Evolutionary conservation across 495 filamentous ascomycete genomes (phyloP).

Genomic region (Xylaria cubensis): DNA sequence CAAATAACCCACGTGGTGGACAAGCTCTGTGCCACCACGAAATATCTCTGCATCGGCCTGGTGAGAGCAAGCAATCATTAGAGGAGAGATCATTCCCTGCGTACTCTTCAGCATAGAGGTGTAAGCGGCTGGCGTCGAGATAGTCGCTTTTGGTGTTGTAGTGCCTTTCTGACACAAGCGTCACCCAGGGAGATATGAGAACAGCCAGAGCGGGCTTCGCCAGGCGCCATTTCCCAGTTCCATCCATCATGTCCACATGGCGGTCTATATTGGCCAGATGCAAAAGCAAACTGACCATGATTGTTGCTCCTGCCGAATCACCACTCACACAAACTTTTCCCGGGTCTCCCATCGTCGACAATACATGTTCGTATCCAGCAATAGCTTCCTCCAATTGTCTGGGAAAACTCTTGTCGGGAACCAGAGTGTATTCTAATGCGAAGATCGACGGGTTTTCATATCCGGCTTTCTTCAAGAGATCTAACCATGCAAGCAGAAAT

Average conservation of each 20-base stretch:
- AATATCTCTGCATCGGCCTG: constrained; percentile 69
- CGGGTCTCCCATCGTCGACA: constrained; percentile 59
- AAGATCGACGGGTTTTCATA: constrained; percentile 79
- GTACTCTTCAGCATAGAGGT: constrained; percentile 70
- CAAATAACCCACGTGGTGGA: constrained; percentile 64
- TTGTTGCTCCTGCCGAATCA: constrained; percentile 75
- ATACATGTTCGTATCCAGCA: constrained; percentile 69
- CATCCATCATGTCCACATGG: constrained; percentile 42
- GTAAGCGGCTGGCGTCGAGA: constrained; percentile 59
- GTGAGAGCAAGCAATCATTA: constrained; percentile 67
- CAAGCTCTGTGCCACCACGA: constrained; percentile 66
- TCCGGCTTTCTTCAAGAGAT: constrained; percentile 61
- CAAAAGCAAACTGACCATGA: constrained; percentile 71
- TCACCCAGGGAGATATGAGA: constrained; percentile 68
- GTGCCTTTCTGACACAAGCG: constrained; percentile 61
- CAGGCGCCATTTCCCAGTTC: constrained; percentile 31
- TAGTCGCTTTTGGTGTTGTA: constrained; percentile 67
- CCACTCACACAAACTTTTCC: constrained; percentile 68
- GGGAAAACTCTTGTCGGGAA: constrained; percentile 74
- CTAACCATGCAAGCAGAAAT: constrained; percentile 72
- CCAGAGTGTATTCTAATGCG: constrained; percentile 77
- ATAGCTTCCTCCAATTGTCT: constrained; percentile 70
- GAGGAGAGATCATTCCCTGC: constrained; percentile 54
- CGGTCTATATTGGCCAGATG: constrained; percentile 50
- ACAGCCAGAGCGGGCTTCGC: constrained; percentile 56